A percentile compares a stretch with the other conserved stretches of the same genome.
Evolutionary conservation across 805 yeast genomes (phyloP).

Genomic region (Ogataea nitratoaversa): DNA sequence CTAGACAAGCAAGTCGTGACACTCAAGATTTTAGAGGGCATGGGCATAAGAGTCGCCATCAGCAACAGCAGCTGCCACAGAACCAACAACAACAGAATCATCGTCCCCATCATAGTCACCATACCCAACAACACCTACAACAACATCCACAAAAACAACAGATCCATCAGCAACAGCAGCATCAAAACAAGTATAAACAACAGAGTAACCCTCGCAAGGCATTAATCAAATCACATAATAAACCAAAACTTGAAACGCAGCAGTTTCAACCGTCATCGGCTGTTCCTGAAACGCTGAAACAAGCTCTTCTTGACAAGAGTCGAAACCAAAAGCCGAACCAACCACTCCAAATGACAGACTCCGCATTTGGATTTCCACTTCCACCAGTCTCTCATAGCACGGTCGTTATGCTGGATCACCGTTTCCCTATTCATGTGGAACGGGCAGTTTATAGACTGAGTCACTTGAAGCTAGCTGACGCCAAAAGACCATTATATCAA

Average conservation of each 20-base stretch:
- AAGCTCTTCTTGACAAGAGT: conserved; percentile 25
- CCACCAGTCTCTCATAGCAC: conserved; percentile 79
- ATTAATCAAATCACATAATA: background rate
- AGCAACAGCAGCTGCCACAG: background rate
- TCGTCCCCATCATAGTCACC: no score
- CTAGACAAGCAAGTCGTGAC: background rate
- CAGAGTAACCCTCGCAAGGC: background rate
- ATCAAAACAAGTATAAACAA: background rate
- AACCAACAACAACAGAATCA: background rate
- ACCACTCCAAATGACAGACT: conserved; percentile 60
- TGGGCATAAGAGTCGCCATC: background rate
- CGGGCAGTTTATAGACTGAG: conserved; percentile 91
- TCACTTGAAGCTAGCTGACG: conserved; percentile 90
- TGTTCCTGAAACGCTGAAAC: conserved; percentile 20
- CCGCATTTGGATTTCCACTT: conserved; percentile 83
- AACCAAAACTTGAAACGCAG: background rate
- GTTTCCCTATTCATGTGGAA: conserved; percentile 94
- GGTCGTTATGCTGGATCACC: conserved; percentile 71
- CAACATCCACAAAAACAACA: background rate
- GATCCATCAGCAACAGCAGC: background rate
- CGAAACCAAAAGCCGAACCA: conserved; percentile 45
- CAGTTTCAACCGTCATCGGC: conserved; percentile 6
- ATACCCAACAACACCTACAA: no score
- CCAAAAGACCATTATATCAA: conserved; percentile 84
- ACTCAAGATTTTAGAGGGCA: no score